Evolutionary conservation across 2,329 filamentous ascomycete genomes (phyloP), one percentile per base, ranked within the genome.

Genomic region (Verticillium nonalfalfae): DNA sequence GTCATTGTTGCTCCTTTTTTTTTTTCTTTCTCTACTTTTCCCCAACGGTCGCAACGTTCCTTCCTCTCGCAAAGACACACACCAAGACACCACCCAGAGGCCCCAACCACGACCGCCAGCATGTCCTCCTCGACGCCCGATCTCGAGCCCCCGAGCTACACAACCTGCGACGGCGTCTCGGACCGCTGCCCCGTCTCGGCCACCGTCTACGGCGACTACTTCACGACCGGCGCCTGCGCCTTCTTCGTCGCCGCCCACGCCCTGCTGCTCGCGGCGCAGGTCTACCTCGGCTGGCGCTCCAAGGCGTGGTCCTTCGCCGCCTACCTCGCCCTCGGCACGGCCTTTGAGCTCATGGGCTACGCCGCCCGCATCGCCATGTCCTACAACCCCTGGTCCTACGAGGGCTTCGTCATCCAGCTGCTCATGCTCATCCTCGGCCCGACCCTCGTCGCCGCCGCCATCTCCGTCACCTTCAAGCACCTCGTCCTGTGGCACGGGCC

Each of bases 391-490:
- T 79, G 73, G 74, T 71, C 71, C 14, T 69, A 77, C 59, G 68
- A 70, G 52, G 73, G 74, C 4, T 76, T 78, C 63, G 73, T 76
- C 59, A 72, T 79, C 5, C 76, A 78, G 58, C 76, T 80, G 13
- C 73, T 76, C 64, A 75, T 74, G 61, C 69, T 79, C 2, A 74
- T 78, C 35, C 69, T 79, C 7, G 74, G 73, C 0, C 78, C 78
- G 0, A 75, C 75, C 3, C 73, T 80, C 56, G 68, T 79, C 6
- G 76, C 77, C 1, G 78, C 77, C 1, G 73, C 73, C 10, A 78
- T 79, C 57, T 79, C 78, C 59, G 68, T 80, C 4, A 79, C 76
- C 0, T 70, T 80, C 18, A 78, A 78, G 62, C 76, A 79, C 66
- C 72, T 80, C 31, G 75, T 79, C 7, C 56, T 78, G 1, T 74